Conservation (phyloP, 495 filamentous ascomycete genomes). For the Zalerion maritima region DNA sequence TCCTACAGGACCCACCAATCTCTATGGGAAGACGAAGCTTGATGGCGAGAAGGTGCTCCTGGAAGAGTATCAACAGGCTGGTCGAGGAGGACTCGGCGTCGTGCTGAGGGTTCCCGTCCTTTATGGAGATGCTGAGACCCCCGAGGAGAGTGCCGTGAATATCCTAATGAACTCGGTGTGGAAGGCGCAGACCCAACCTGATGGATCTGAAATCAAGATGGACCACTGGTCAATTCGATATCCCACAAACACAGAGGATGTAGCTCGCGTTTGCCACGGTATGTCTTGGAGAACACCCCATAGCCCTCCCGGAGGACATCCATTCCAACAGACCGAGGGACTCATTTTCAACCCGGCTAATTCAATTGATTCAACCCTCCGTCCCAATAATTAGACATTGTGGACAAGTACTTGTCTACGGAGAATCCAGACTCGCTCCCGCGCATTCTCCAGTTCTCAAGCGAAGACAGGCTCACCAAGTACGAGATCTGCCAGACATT, state of each 20-base stretch:
- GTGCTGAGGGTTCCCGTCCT: constrained; percentile 79
- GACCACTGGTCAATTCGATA: constrained; percentile 81
- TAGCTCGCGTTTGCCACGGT: constrained; percentile 59
- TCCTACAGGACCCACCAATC: constrained; percentile 54
- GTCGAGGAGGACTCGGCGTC: constrained; percentile 40
- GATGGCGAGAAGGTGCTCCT: constrained; percentile 69
- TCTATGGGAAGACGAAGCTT: constrained; percentile 80
- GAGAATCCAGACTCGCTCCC: constrained; percentile 39
- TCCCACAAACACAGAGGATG: constrained; percentile 78
- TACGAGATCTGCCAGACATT: constrained; percentile 78
- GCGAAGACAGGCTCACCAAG: constrained; percentile 79
- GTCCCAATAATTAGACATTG: constrained; percentile 31
- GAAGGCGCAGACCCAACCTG: constrained; percentile 49
- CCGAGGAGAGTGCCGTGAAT: constrained; percentile 72
- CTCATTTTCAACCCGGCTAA: not conserved
- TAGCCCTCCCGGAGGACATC: not conserved
- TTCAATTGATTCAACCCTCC: not conserved
- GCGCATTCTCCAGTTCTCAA: constrained; percentile 69
- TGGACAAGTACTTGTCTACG: constrained; percentile 45
- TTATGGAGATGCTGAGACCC: constrained; percentile 53
- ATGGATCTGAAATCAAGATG: constrained; percentile 52
- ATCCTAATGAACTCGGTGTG: constrained; percentile 58
- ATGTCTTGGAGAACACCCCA: constrained; percentile 6
- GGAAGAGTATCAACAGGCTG: constrained; percentile 35
- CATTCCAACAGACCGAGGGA: not conserved